These are phyloP conservation scores for Naematelia encephala DNA, from an alignment of 768 basidiomycete genomes.

Conservation along the genomic window DNA sequence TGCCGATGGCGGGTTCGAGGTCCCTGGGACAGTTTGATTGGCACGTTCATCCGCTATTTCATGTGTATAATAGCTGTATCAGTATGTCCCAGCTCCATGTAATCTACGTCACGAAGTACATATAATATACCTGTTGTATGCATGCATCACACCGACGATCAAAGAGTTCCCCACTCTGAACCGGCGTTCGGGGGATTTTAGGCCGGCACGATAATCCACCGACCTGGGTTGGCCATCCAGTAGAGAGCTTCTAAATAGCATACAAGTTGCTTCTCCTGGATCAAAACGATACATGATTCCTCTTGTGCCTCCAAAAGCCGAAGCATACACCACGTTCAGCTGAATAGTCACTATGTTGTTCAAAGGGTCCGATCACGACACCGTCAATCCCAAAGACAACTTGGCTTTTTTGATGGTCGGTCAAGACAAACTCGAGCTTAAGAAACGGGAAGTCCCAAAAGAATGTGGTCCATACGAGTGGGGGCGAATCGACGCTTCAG, in stretches of 20 bases:
- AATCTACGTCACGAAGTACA: neutral
- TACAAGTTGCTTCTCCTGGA: no score
- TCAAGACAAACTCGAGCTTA: neutral
- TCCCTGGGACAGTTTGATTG: constrained; percentile 31
- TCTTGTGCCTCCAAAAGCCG: no score
- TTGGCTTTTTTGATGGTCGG: neutral
- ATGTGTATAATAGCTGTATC: no score
- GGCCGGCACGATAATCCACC: neutral
- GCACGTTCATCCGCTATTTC: no score
- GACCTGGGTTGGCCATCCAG: neutral
- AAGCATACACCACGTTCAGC: no score
- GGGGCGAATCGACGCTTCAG: neutral
- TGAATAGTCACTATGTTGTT: no score
- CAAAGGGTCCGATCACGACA: neutral
- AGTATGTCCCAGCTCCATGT: no score
- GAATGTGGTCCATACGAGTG: constrained; percentile 19
- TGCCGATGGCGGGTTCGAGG: constrained; percentile 38
- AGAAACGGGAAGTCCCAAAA: neutral
- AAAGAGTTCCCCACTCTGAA: neutral
- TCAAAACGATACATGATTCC: no score
- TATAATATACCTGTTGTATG: neutral
- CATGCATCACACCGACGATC: neutral
- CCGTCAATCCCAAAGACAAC: constrained; percentile 6
- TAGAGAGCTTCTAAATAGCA: neutral
- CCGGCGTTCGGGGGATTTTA: neutral